Evolutionary conservation across 2,329 filamentous ascomycete genomes (phyloP), one percentile per base, ranked within the genome.

Genomic region (Fusarium sororula): DNA sequence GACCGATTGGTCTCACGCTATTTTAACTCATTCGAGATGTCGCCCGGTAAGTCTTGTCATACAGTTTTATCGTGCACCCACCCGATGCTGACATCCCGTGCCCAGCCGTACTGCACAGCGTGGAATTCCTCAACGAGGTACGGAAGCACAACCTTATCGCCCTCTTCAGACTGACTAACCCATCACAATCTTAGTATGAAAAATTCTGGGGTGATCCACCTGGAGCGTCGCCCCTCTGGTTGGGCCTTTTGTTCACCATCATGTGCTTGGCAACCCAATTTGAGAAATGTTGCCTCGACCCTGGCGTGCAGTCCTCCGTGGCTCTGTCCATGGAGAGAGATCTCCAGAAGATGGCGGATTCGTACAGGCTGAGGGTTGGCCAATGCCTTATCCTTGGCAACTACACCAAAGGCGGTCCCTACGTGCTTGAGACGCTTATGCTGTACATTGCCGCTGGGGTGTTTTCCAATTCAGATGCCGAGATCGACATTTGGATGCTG

Each of bases 221-320:
- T 6, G 73, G 72, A 0, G 80, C 79, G 5, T 80, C 85, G 0
- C 77, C 83, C 7, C 82, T 84, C 64, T 88, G 86, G 86, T 59
- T 88, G 17, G 86, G 84, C 3, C 79, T 87, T 4, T 72, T 88
- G 1, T 88, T 84, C 73, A 81, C 80, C 11, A 86, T 88, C 8
- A 77, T 88, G 50, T 83, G 83, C 57, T 78, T 87, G 12, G 81
- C 85, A 3, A 72, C 76, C 11, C 65, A 75, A 6, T 66, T 73
- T 30, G 63, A 68, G 6, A 68, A 55, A 26, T 26, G 26, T 26
- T 26, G 63, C 7, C 48, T 68, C 3, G 63, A 66, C 14, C 66
- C 66, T 15, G 55, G 63, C 6, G 42, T 54, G 13, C 55, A 62
- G 10, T 32, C 47, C 12, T 55, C 66, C 18, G 26, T 42, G 15